Base-by-base conservation (phyloP, 345 rosid genomes). In the Barbarea vulgaris region DNA sequence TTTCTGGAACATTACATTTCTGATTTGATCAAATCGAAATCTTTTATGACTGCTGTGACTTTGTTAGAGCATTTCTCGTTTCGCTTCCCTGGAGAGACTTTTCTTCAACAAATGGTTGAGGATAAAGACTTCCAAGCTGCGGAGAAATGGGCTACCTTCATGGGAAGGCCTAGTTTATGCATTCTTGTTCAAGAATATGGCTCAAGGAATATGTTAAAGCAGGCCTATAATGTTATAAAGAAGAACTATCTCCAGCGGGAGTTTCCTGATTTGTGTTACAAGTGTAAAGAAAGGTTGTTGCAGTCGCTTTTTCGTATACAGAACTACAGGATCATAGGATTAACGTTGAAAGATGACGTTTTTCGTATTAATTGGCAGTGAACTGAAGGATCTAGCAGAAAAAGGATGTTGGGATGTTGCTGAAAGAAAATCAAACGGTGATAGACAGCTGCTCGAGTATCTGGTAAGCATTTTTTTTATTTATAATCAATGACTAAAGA, bases 401-500 rank as follows among this genome's bases (percentile, higher is more conserved):
- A 92, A 92, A 77, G 97, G 88, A 67, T 83, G 86, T 37, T 95
- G 99, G 99, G 97, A 95, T 79, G 77, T 95, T 77, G 99, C 99
- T 17, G 99, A 92, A 81, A 68, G 51, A 37, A 92, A 84, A 86
- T 72, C 97, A 62, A 82, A 87, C 60, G 88, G 87, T n/a, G 84
- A 92, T 66, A 83, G 61, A 77, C 87, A 80, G 79, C 85, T 91
- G n/a, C 80, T 92, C 2, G 85, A 92, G 73, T 92, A 84, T 83
- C 81, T 95, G 87, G 97, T 91, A 80, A 74, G 87, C 17, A 36
- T 34, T 60, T 60, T 36, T 67, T 44, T 18, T 53, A 14, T 7
- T 30, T 51, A 7, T 33, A 18, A 22, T 22, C 9, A 33, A 21
- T 36, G 47, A 21, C 21, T 21, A 48, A 14, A 39, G 46, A 51